phyloP scores from a whole-genome alignment of 2,329 filamentous ascomycete genomes.

The Stachybotrys echinatus region DNA sequence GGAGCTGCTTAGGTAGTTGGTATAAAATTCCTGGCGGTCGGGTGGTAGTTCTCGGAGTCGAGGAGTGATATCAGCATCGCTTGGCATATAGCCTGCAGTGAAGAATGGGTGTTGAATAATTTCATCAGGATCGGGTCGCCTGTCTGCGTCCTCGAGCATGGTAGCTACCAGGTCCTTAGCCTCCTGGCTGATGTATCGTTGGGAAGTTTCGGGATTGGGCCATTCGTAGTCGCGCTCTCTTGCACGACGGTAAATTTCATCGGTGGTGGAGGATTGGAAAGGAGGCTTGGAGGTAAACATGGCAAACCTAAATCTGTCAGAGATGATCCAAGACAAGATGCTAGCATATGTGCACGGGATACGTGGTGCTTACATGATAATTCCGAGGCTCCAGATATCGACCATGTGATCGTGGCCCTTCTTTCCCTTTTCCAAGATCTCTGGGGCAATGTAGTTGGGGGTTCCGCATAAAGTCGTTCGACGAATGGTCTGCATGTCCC shows the following conservation, averaged over 20 bases:
- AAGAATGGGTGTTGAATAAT: constrained; percentile 81
- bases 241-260: constrained; percentile 75
- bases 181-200: constrained; percentile 67
- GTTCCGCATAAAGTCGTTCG: constrained; percentile 94
- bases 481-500: constrained; percentile 77
- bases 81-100: constrained; percentile 68
- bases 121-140: constrained; percentile 67
- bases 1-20: constrained; percentile 37
- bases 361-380: constrained; percentile 71
- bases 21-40: constrained; percentile 53
- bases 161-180: constrained; percentile 73
- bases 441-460: constrained; percentile 96
- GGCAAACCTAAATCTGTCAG: constrained; percentile 60
- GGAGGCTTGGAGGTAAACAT: constrained; percentile 95
- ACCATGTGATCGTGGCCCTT: constrained; percentile 97
- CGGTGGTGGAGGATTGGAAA: constrained; percentile 86
- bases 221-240: constrained; percentile 72
- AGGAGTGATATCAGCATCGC: constrained; percentile 50
- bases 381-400: constrained; percentile 95
- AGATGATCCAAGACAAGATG: neutral
- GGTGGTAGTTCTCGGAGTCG: constrained; percentile 54
- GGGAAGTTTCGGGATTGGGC: constrained; percentile 61
- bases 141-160: constrained; percentile 70
- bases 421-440: constrained; percentile 90
- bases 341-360: neutral